Evolutionary conservation across 352 stramenopile genomes (phyloP).

Genomic region (Phytophthora agathidicida): DNA sequence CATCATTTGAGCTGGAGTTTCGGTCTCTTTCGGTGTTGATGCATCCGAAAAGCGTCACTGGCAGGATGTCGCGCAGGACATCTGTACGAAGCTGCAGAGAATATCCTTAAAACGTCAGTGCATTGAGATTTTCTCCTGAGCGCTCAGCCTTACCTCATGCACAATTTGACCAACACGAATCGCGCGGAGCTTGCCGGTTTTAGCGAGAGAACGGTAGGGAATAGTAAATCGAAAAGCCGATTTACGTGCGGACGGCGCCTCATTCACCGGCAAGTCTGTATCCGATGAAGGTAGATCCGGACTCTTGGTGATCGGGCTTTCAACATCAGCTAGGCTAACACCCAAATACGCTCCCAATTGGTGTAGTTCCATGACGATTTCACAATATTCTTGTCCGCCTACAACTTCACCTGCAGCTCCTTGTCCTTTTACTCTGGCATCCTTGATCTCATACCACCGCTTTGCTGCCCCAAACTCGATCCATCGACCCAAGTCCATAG

Average conservation of each 20-base stretch:
- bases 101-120: neutral
- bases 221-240: conserved; percentile 40
- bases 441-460: conserved; percentile 24
- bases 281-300: neutral
- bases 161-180: conserved; percentile 42
- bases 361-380: conserved; percentile 7
- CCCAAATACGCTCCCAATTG: conserved; percentile 13
- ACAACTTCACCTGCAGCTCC: neutral
- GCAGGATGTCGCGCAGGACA: conserved; percentile 46
- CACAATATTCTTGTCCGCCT: neutral
- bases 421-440: neutral
- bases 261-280: neutral
- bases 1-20: neutral
- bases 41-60: conserved; percentile 38
- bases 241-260: neutral
- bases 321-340: conserved; percentile 3
- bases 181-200: conserved; percentile 24
- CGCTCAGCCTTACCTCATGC: conserved; percentile 32
- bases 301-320: neutral
- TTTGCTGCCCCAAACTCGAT: conserved; percentile 5
- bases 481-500: conserved; percentile 33
- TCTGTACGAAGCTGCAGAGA: conserved; percentile 33
- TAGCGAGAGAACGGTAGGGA: conserved; percentile 24
- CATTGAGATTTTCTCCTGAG: neutral
- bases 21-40: neutral